Conservation (phyloP, 768 basidiomycete genomes). For the Podaxis carcinomalis region DNA sequence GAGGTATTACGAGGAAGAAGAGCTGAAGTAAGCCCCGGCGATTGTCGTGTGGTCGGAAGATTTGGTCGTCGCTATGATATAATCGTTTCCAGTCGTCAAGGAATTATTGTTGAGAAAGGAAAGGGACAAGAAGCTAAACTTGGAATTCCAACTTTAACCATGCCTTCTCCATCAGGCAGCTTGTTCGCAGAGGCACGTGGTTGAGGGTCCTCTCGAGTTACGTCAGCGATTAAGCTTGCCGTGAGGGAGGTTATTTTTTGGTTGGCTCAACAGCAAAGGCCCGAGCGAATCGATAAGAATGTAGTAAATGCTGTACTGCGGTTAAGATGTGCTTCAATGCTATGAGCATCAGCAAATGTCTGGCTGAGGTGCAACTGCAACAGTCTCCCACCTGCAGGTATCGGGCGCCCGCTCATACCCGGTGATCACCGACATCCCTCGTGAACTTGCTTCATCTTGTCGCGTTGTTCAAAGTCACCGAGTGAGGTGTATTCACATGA, state of each 20-base stretch:
- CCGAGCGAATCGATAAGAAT: not conserved
- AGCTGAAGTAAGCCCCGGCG: not conserved
- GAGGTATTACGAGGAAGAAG: not conserved
- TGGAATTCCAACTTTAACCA: not conserved
- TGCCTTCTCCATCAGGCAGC: not conserved
- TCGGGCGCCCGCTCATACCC: not conserved
- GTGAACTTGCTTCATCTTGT: not conserved
- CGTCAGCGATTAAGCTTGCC: not conserved
- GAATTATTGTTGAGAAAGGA: not conserved
- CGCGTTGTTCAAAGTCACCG: not conserved
- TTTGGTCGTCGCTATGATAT: conserved; percentile 5
- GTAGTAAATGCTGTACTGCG: not conserved
- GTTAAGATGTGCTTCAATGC: not conserved
- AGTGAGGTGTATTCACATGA: not conserved
- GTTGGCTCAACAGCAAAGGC: not conserved
- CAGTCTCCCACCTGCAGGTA: not conserved
- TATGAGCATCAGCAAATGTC: no score
- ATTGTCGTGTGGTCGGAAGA: not conserved
- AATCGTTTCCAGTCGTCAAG: conserved; percentile 8
- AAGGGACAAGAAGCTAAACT: not conserved
- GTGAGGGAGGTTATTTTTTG: not conserved
- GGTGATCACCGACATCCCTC: not conserved
- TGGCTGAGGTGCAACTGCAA: not conserved
- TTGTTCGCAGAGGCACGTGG: not conserved
- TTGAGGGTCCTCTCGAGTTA: not conserved